These are phyloP conservation scores for Neolecta irregularis DNA, from an alignment of 1,139 yeast genomes.

Conservation along the genomic window DNA sequence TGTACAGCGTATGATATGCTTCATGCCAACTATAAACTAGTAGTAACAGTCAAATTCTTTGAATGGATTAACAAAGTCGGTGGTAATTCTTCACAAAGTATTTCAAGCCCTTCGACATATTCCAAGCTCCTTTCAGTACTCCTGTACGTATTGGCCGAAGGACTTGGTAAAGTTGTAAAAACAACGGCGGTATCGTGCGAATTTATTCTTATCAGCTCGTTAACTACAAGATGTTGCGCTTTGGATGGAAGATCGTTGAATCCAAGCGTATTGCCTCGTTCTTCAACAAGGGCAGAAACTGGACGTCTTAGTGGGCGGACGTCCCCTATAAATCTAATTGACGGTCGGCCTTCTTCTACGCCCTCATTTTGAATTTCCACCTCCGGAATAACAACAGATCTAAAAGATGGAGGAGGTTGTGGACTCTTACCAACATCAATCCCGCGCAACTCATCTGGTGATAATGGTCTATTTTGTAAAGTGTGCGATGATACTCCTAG, in stretches of 20 bases:
- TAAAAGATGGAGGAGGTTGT: too few species aligned
- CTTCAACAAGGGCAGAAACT: slow-evolving; percentile 2
- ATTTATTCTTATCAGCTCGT: slow-evolving; percentile 60
- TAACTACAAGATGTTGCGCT: slow-evolving; percentile 77
- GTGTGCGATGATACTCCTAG: too few species aligned
- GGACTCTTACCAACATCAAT: too few species aligned
- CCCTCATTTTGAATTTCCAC: too few species aligned
- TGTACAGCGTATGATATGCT: too few species aligned
- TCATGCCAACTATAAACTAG: slow-evolving; percentile 43
- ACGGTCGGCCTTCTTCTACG: too few species aligned
- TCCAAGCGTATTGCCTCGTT: slow-evolving; percentile 21
- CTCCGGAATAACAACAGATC: too few species aligned
- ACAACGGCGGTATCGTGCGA: slow-evolving; percentile 51
- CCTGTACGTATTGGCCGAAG: slow-evolving; percentile 63
- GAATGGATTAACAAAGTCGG: slow-evolving; percentile 72
- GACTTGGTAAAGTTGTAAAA: slow-evolving; percentile 82
- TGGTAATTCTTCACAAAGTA: slow-evolving; percentile 71
- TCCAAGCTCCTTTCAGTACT: slow-evolving; percentile 53
- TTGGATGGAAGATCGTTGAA: slow-evolving; percentile 80
- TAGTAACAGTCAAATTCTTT: slow-evolving; percentile 88
- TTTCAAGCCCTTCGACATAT: slow-evolving; percentile 57
- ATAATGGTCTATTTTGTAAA: too few species aligned
- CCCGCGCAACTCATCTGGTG: too few species aligned
- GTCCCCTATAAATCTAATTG: too few species aligned
- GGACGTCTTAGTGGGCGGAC: too few species aligned